phyloP scores from a whole-genome alignment of 148 eudicot genomes.

The Simmondsia chinensis region DNA sequence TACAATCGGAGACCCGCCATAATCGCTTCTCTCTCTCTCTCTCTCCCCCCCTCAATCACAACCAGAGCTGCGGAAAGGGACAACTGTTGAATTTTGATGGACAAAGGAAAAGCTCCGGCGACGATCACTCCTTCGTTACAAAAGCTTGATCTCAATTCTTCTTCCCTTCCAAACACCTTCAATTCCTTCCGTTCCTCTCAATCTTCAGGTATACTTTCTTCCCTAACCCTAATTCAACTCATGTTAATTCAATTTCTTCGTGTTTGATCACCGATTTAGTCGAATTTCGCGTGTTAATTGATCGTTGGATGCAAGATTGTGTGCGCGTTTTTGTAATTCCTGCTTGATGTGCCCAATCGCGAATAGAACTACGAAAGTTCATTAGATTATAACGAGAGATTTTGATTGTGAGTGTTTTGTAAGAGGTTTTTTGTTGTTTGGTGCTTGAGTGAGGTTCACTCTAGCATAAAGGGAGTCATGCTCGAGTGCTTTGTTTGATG shows the following conservation, averaged over 20 bases:
- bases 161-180: constrained; percentile 5
- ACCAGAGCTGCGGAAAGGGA: background rate
- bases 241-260: background rate
- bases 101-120: constrained; percentile 25
- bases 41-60: background rate
- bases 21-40: constrained; percentile 3
- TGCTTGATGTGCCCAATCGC: too few relatives aligned
- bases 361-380: too few relatives aligned
- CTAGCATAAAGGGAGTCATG: too few relatives aligned
- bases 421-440: too few relatives aligned
- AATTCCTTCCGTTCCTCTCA: constrained; percentile 2
- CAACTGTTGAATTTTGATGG: constrained; percentile 32
- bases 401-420: too few relatives aligned
- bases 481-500: too few relatives aligned
- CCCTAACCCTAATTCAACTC: background rate
- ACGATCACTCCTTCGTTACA: constrained; percentile 27
- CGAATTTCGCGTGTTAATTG: too few relatives aligned
- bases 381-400: too few relatives aligned
- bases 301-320: too few relatives aligned
- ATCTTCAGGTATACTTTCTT: constrained; percentile 18
- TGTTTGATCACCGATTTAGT: background rate
- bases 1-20: background rate
- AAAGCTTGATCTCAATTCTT: constrained; percentile 25
- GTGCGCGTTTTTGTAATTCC: too few relatives aligned
- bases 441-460: too few relatives aligned